Evolutionary conservation across 2,329 filamentous ascomycete species (phyloP), one percentile per base, ranked within the genome.

Genomic region (Aspergillus oerlinghausenensis): DNA sequence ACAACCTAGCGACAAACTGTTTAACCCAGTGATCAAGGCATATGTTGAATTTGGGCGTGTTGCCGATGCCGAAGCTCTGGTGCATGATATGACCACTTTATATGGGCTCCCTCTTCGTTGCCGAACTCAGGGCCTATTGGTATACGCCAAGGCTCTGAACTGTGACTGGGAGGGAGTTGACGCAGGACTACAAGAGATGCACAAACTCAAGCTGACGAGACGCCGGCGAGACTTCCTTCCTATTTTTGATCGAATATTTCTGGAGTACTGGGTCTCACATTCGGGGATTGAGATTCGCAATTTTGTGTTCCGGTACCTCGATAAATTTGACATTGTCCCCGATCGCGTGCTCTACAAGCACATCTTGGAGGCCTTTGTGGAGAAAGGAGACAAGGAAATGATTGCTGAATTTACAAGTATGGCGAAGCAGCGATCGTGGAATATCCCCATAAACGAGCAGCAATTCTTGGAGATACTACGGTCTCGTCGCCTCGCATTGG

Each of bases 101-200:
- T 72, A 73, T 45, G 60, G 62, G 17, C 59, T 73, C 23, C 58
- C 64, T 19, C 67, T 70, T 49, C 67, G 62, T 47, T 70, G 67
- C 26, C 70, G 73, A 38, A 72, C 74, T 17, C 63, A 72, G 45
- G 73, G 74, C 4, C 59, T 77, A 43, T 60, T 77, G 50, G 61
- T 74, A 4, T 73, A 71, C 50, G 68, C 67, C 45, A 68, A 69
- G 55, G 73, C 76, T 35, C 59, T 75, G 25, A 56, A 56, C 21
- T 74, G 71, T 49, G 70, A 77, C 55, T 78, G 76, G 76, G 62
- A 68, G 26, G 70, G 65, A 11, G 76, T 77, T 9, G 66, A 74
- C 49, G 59, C 57, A n/a, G 71, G 68, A n/a, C 57, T 79, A 50
- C 57, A 69, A 45, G 68, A 71, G 48, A 73, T 78, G 65, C 70